These are phyloP conservation scores for Magnolia kwangsiensis DNA, from an alignment of 164 flowering plant species.

Conservation along the genomic window DNA sequence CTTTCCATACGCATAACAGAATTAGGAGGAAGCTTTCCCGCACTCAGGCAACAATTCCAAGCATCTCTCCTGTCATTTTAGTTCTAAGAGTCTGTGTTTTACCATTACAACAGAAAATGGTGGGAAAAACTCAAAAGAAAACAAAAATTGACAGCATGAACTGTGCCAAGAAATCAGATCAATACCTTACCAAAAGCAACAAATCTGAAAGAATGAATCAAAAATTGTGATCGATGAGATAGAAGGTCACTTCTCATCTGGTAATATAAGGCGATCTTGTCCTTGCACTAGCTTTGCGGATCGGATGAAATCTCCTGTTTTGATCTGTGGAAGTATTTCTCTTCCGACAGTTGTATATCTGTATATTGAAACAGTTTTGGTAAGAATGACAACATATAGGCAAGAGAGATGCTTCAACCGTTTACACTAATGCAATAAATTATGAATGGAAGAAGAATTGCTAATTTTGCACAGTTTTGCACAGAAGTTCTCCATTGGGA, in stretches of 20 bases:
- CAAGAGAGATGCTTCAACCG: background rate
- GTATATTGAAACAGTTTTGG: constrained; percentile 5
- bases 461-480: background rate
- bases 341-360: constrained; percentile 77
- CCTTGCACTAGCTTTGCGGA: constrained; percentile 86
- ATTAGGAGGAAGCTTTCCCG: background rate
- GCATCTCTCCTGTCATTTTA: constrained; percentile 3
- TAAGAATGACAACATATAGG: background rate
- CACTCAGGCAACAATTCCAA: background rate
- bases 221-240: background rate
- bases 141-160: background rate
- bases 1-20: background rate
- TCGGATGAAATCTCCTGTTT: constrained; percentile 74
- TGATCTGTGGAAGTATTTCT: constrained; percentile 79
- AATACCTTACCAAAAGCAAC: background rate
- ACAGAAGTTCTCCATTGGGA: no score
- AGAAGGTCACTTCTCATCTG: constrained; percentile 37
- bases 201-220: background rate
- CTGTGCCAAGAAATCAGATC: background rate
- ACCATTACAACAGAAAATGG: constrained; percentile 1
- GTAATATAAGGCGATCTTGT: constrained; percentile 68
- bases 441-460: background rate
- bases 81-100: background rate
- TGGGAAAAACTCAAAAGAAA: no score
- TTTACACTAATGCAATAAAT: background rate